Percentiles rank a stretch among this genome's conserved stretches.
These are phyloP conservation scores for Shiraia sp. DNA, from an alignment of 2,329 filamentous ascomycete species.

Conservation along the genomic window DNA sequence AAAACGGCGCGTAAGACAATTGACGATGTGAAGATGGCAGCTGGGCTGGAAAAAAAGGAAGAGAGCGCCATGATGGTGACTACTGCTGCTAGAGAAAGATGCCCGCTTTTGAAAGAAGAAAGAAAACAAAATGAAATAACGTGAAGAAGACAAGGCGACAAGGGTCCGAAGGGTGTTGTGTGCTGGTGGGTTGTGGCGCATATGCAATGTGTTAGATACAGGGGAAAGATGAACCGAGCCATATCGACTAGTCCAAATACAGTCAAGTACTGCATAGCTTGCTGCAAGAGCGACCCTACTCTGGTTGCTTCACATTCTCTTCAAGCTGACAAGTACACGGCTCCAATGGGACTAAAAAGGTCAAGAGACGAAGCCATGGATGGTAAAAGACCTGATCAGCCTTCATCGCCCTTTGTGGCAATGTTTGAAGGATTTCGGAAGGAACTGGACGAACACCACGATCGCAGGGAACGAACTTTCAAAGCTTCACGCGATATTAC, in stretches of 20 bases:
- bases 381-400: conserved; percentile 35
- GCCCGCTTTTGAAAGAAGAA: background rate
- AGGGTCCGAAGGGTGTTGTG: background rate
- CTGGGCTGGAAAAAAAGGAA: conserved; percentile 38
- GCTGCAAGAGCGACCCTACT: conserved; percentile 21
- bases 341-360: conserved; percentile 36
- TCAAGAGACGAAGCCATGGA: conserved; percentile 42
- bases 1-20: conserved; percentile 71
- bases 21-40: conserved; percentile 48
- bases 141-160: background rate
- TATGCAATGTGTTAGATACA: conserved; percentile 1
- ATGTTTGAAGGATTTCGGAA: conserved; percentile 87
- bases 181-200: conserved; percentile 1
- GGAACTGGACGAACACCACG: conserved; percentile 92
- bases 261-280: conserved; percentile 24
- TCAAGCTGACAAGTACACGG: conserved; percentile 10
- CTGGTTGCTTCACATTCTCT: conserved; percentile 26
- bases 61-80: conserved; percentile 29
- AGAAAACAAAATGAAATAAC: conserved; percentile 1
- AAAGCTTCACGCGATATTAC: conserved; percentile 94
- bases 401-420: conserved; percentile 54
- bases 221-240: conserved; percentile 18
- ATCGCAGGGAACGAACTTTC: conserved; percentile 84
- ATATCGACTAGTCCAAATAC: conserved; percentile 17
- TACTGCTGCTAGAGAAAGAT: background rate